These are phyloP conservation scores for Bretziella fagacearum DNA, from an alignment of 2,329 filamentous ascomycete genomes.

Conservation along the genomic window DNA sequence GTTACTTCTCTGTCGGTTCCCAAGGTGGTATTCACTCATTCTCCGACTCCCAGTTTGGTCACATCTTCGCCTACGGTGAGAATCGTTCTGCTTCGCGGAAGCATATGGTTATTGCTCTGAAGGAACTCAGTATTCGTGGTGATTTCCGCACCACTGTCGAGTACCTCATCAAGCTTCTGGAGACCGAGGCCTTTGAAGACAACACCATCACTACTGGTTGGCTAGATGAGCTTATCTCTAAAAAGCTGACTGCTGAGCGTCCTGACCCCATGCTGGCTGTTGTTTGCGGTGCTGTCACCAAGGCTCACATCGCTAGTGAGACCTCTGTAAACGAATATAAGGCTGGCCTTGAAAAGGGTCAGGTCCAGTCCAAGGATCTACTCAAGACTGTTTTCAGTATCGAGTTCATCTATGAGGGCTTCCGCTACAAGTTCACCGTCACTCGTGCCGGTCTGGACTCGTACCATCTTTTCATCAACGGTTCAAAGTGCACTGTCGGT, in stretches of 20 bases:
- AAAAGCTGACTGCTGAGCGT: slow-evolving; percentile 89
- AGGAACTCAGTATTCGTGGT: slow-evolving; percentile 97
- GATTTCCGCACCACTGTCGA: slow-evolving; percentile 98
- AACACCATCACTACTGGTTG: slow-evolving; percentile 99
- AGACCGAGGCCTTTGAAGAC: slow-evolving; percentile 95
- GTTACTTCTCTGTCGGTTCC: slow-evolving; percentile 97
- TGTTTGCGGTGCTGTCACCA: slow-evolving; percentile 84
- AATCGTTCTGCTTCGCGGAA: slow-evolving; percentile 91
- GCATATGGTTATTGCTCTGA: slow-evolving; percentile 97
- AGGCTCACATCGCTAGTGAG: slow-evolving; percentile 90
- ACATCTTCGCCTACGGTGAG: slow-evolving; percentile 98
- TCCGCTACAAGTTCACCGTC: slow-evolving; percentile 94
- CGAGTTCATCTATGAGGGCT: slow-evolving; percentile 96
- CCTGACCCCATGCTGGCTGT: slow-evolving; percentile 90
- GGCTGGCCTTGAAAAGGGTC: slow-evolving; percentile 82
- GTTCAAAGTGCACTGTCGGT: slow-evolving; percentile 86
- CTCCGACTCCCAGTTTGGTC: slow-evolving; percentile 96
- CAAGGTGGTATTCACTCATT: slow-evolving; percentile 97
- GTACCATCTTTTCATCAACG: slow-evolving; percentile 98
- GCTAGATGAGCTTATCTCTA: slow-evolving; percentile 96
- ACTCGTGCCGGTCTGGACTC: slow-evolving; percentile 83
- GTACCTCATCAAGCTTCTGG: slow-evolving; percentile 95
- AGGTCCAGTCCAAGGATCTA: slow-evolving; percentile 90
- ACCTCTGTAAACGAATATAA: slow-evolving; percentile 74
- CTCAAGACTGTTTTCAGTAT: slow-evolving; percentile 95